Conservation (phyloP, 345 rosid species). For the Camelina laxa region DNA sequence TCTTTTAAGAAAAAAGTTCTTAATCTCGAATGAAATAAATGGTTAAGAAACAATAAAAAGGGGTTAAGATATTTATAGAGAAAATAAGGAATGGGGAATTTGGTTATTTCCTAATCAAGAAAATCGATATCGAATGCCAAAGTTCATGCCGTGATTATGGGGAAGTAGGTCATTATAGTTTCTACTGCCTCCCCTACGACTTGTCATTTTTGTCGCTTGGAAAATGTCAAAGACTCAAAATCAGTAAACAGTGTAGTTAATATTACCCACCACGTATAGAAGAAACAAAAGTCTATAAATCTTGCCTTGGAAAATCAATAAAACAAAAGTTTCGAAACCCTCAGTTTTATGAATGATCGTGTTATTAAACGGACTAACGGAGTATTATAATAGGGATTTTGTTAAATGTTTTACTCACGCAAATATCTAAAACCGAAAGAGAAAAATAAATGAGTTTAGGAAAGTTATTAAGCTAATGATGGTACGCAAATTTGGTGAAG, state of each 20-base stretch:
- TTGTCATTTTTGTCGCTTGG: background rate
- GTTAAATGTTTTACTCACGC: background rate
- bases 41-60: background rate
- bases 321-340: background rate
- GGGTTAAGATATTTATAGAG: conserved; percentile 29
- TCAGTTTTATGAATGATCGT: background rate
- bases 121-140: conserved; percentile 16
- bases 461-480: background rate
- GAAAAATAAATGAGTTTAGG: background rate
- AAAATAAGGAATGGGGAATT: background rate
- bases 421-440: background rate
- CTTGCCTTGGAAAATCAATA: background rate
- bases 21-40: background rate
- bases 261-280: background rate
- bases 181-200: background rate
- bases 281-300: conserved; percentile 1
- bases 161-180: conserved; percentile 7
- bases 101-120: background rate
- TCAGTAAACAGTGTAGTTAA: background rate
- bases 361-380: too few relatives aligned
- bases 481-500: background rate
- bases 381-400: too few relatives aligned
- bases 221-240: conserved; percentile 4
- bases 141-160: conserved; percentile 30
- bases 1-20: too few relatives aligned